phyloP scores from a whole-genome alignment of 768 basidiomycete species.

The Auricularia sp. region DNA sequence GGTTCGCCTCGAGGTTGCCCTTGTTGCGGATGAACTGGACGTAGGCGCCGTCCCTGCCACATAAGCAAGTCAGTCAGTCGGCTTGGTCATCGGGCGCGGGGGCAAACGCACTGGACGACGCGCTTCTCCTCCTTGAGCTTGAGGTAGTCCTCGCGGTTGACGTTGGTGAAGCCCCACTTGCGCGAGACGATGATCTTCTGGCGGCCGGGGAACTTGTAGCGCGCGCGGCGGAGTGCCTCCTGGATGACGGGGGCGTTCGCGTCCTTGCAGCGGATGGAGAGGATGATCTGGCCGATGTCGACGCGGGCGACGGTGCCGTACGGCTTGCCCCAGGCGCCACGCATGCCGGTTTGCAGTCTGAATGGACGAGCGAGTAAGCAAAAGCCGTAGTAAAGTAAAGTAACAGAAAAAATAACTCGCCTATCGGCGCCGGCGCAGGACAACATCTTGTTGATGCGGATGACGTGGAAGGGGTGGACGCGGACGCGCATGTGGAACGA shows the following conservation, averaged over 20 bases:
- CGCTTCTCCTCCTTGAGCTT: slow-evolving; percentile 84
- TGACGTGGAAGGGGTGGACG: slow-evolving; percentile 95
- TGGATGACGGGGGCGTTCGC: slow-evolving; percentile 76
- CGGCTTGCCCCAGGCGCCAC: slow-evolving; percentile 99
- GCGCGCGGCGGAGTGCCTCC: slow-evolving; percentile 93
- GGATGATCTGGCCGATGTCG: slow-evolving; percentile 93
- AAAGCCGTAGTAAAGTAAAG: neutral
- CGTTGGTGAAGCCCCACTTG: slow-evolving; percentile 99
- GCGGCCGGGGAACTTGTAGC: slow-evolving; percentile 99
- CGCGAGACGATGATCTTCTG: slow-evolving; percentile 95
- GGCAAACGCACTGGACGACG: slow-evolving; percentile 65
- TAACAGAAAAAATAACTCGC: slow-evolving; percentile 29
- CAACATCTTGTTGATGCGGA: slow-evolving; percentile 99
- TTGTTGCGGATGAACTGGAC: slow-evolving; percentile 87
- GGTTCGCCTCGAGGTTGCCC: slow-evolving; percentile 77
- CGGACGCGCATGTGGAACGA: slow-evolving; percentile 97
- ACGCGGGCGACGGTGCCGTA: slow-evolving; percentile 94
- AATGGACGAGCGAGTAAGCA: neutral
- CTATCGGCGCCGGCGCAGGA: slow-evolving; percentile 98
- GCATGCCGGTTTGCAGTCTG: slow-evolving; percentile 94
- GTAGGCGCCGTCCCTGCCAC: slow-evolving; percentile 79
- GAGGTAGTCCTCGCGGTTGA: slow-evolving; percentile 79
- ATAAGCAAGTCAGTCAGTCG: slow-evolving; percentile 2
- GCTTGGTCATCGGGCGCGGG: neutral
- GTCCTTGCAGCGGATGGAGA: slow-evolving; percentile 88